Base-by-base conservation (phyloP, 2,329 filamentous ascomycete species). In the Pyrenophora teres region DNA sequence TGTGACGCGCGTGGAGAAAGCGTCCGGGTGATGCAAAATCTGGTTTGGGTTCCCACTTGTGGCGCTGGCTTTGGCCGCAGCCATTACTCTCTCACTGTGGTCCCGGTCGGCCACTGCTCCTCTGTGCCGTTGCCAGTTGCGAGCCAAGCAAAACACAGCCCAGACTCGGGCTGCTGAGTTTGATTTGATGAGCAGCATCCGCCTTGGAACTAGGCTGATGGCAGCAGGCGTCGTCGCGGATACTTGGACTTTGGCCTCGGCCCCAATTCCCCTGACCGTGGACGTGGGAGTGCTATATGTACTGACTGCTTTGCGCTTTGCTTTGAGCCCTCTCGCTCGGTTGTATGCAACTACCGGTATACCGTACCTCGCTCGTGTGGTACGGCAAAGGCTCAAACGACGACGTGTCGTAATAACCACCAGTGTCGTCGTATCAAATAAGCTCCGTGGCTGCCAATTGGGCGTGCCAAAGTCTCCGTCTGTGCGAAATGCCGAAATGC, bases 31-130 rank as follows among this genome's bases (percentile, higher is more conserved):
- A 64, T 61, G 62, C 63, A 63, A 59, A 59, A 46, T 68, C 61
- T 70, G 64, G 68, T 60, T 56, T 52, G 61, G 49, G 63, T 67
- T 70, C 61, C 63, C 66, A 68, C 57, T 61, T 64, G 67, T 71
- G 69, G 69, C 69, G 69, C 63, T 69, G 36, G 59, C 46, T 57
- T 65, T 62, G 56, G 65, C 65, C 60, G 65, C 62, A 63, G 54
- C n/a, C 56, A 58, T 61, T 69, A 62, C 61, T 63, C 45, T 63
- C 61, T n/a, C n/a, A n/a, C n/a, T n/a, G n/a, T n/a, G n/a, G 52
- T 69, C 64, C 9, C 27, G 9, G 27, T 9, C 27, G 27, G 7
- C 27, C 27, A 30, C 27, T 30, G 27, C 27, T 30, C 12, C 27
- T 30, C 27, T 30, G 27, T 30, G 27, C 27, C 67, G 56, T 64